phyloP scores from a whole-genome alignment of 257 asterid genomes.

The Solanum phureja region DNA sequence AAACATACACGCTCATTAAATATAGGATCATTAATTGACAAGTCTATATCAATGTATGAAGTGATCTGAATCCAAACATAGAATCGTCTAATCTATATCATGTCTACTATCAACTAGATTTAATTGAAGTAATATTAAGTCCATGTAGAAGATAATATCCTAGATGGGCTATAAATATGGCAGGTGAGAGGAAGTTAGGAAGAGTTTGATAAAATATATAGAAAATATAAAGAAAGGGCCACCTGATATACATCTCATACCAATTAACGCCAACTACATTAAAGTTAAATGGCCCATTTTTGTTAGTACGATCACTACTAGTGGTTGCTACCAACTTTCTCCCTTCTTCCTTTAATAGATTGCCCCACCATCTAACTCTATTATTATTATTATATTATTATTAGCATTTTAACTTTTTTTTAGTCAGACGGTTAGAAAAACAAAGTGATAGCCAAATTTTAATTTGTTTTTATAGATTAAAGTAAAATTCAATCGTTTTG shows the following conservation, averaged over 20 bases:
- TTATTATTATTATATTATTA: neutral
- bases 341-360: neutral
- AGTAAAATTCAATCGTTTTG: neutral
- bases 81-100: neutral
- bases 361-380: neutral
- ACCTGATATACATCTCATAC: neutral
- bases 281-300: neutral
- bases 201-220: constrained; percentile 16
- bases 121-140: neutral
- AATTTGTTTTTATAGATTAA: neutral
- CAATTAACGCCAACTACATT: neutral
- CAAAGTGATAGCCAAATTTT: neutral
- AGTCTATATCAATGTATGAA: neutral
- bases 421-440: neutral
- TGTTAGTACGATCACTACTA: neutral
- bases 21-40: neutral
- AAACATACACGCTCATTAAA: neutral
- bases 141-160: neutral
- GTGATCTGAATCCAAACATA: neutral
- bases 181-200: constrained; percentile 28
- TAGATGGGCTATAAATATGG: neutral
- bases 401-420: neutral
- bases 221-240: neutral
- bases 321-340: neutral
- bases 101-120: neutral